Conservation (phyloP, 352 stramenopile species). For the Phytophthora boehmeriae region DNA sequence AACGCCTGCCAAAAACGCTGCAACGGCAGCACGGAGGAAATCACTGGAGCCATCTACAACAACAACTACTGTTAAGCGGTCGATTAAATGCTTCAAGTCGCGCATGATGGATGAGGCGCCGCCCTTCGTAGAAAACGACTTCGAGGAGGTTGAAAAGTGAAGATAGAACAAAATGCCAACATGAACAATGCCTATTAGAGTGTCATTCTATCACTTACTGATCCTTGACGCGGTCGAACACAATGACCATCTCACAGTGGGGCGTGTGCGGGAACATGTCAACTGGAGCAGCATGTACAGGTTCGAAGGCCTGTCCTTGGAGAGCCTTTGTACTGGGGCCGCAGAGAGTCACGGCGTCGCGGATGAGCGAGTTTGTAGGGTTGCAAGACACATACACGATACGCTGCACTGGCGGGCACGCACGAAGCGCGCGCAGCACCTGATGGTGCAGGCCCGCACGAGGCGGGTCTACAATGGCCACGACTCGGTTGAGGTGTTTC, state of each 20-base stretch:
- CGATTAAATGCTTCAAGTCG: constrained; percentile 82
- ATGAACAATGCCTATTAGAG: constrained; percentile 12
- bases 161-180: constrained; percentile 8
- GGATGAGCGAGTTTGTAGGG: constrained; percentile 94
- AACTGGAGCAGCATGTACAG: constrained; percentile 93
- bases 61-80: constrained; percentile 42
- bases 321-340: constrained; percentile 93
- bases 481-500: constrained; percentile 73
- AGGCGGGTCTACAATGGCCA: constrained; percentile 97
- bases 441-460: constrained; percentile 94
- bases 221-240: constrained; percentile 92
- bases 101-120: constrained; percentile 73
- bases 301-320: constrained; percentile 90
- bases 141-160: constrained; percentile 64
- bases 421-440: constrained; percentile 87
- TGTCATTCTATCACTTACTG: constrained; percentile 17
- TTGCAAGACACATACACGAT: constrained; percentile 99
- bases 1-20: constrained; percentile 25
- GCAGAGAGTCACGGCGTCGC: constrained; percentile 92
- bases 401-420: constrained; percentile 80
- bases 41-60: constrained; percentile 16
- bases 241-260: constrained; percentile 99
- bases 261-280: constrained; percentile 99
- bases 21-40: constrained; percentile 52
- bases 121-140: constrained; percentile 64